A percentile compares a stretch with the other conserved stretches of the same genome.
Conservation (phyloP, 2,329 filamentous ascomycete species). For the Capronia coronata region DNA sequence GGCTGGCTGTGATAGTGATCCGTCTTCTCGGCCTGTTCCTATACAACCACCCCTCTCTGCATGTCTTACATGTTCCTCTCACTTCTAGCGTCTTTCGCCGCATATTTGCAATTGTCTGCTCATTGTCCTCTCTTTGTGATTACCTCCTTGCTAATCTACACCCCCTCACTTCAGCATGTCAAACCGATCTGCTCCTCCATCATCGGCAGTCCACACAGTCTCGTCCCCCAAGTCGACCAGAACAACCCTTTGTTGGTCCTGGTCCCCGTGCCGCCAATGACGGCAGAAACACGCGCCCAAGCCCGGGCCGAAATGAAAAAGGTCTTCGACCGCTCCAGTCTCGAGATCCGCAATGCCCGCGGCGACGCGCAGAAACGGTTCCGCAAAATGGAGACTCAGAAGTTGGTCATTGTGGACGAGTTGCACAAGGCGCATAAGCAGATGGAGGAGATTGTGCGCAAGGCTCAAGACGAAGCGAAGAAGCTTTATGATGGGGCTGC, state of each 20-base stretch:
- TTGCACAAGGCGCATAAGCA: conserved; percentile 41
- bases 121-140: background rate
- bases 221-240: conserved; percentile 40
- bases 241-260: conserved; percentile 42
- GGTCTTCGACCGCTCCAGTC: conserved; percentile 39
- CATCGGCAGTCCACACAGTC: conserved; percentile 37
- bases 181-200: conserved; percentile 43
- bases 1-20: no score
- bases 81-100: no score
- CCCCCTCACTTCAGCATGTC: conserved; percentile 34
- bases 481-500: conserved; percentile 40
- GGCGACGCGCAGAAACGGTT: conserved; percentile 41
- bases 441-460: conserved; percentile 44
- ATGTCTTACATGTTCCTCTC: no score
- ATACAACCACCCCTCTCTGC: no score
- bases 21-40: no score
- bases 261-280: conserved; percentile 42
- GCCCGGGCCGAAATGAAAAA: conserved; percentile 37
- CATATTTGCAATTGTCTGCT: background rate
- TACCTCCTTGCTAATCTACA: background rate
- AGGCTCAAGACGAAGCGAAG: conserved; percentile 43
- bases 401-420: conserved; percentile 41
- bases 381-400: conserved; percentile 41
- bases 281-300: conserved; percentile 42
- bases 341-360: conserved; percentile 39